Evolutionary conservation across 192 early-diverging fungal species (phyloP), one percentile per base, ranked within the genome.

Genomic region (Coemansia sp.): DNA sequence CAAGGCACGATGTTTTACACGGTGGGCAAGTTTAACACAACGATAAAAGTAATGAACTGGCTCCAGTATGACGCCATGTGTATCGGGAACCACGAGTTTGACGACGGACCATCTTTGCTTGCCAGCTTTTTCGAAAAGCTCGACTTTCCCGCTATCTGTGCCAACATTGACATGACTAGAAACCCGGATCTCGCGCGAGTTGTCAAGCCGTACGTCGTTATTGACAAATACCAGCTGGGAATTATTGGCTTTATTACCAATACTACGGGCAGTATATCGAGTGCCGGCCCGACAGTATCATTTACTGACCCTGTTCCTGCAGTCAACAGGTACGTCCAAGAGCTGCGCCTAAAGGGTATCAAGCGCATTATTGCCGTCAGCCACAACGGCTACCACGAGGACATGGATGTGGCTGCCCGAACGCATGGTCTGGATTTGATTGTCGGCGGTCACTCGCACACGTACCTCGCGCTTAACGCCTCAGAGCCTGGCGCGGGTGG

Each of bases 361-460:
- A 86, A 85, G 68, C 78, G 86, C 4, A 87, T 91, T 52, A 85
- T 93, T 24, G 84, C 82, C 15, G 47, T 93, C 10, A 90, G 87
- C 20, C 90, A 93, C 73, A 91, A 88, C 67, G 89, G 90, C 3
- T 91, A 93, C 78, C 76, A 77, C 27, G 82, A 87, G n/a, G 89
- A 93, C 64, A 84, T 87, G 78, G 82, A 83, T 32, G 68, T 90
- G 37, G 90, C 88, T 4, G 77, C 80, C 56, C 76, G 75, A 15
- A 86, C 84, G n/a, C 69, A 75, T 52, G 88, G 91, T 18, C 41
- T 91, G 7, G 76, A 78, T 37, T 52, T 89, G 37, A 89, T 90
- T 73, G 84, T 91, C 45, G 91, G 91, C 34, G 90, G 91, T 3
- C 89, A 93, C 76, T 89, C 87, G 29, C 91, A 93, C 64, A 85